Evolutionary conservation across 2,329 filamentous ascomycete species (phyloP), one percentile per base, ranked within the genome.

Genomic region (Ascochyta lentis): DNA sequence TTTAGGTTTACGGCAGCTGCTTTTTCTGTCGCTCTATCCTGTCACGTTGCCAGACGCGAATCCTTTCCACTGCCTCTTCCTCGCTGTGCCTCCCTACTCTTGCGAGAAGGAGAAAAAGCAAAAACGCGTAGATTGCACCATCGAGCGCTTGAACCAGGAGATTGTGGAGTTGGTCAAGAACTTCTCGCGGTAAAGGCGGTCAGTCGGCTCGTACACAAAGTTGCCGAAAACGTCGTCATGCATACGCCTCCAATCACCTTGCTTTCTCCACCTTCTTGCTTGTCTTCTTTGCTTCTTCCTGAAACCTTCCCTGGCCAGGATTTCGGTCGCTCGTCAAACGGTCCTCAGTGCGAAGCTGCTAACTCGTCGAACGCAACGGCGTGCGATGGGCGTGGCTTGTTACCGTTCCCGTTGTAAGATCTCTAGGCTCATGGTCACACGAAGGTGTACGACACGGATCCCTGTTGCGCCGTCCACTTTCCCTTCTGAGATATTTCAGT

Each of bases 201-300:
- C 59, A 60, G 53, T 55, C 53, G 54, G 53, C 58, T 57, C 64
- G 63, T 47, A 65, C 69, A 67, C 49, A 34, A 44, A n/a, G 22
- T 49, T 54, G 49, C 70, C 71, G 44, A 65, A 74, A 69, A 34
- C 64, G 65, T 61, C 68, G 56, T 43, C 58, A 12, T 73, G 71
- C 71, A 74, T 65, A 55, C 66, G 70, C 69, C 70, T 40, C 60
- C 56, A 56, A 43, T 55, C 66, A 64, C 65, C 59, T 63, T 66
- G 65, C 61, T 56, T 60, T 60, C 60, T 61, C 59, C 63, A 41
- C 59, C 39, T 49, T 51, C 49, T 35, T 56, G 54, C 59, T 49
- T 57, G 56, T 60, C 61, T 66, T 63, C 56, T 64, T 63, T 60
- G 49, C 59, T 61, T 58, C 56, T 63, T 55, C 56, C 41, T 49